Percentiles rank a stretch among this genome's conserved stretches.
Evolutionary conservation across 768 basidiomycete species (phyloP).

Genomic region (Russula sp.): DNA sequence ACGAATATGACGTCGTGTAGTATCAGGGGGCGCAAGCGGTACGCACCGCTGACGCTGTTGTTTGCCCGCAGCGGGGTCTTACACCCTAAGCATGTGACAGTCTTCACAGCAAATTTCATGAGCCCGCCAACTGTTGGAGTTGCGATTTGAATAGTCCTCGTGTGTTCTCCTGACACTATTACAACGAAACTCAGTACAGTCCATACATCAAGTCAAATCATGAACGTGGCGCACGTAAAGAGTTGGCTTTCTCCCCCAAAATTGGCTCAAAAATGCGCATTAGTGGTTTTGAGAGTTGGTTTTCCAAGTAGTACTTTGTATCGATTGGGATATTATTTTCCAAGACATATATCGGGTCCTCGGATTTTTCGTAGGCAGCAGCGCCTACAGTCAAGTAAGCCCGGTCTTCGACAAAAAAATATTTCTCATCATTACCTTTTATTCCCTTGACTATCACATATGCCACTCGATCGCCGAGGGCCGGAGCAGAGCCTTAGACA

Average conservation of each 20-base stretch:
- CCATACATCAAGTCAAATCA: not conserved
- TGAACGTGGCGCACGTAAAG: conserved; percentile 56
- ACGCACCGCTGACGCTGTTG: conserved; percentile 71
- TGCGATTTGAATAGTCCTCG: conserved; percentile 91
- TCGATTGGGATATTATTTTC: conserved; percentile 99
- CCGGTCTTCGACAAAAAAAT: not conserved
- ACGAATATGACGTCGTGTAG: conserved; percentile 2
- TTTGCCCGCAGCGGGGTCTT: conserved; percentile 79
- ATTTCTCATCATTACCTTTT: conserved; percentile 54
- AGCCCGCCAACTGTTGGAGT: conserved; percentile 95
- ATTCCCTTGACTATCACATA: conserved; percentile 98
- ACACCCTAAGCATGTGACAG: conserved; percentile 91
- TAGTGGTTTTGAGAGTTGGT: conserved; percentile 94
- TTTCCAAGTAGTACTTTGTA: conserved; percentile 96
- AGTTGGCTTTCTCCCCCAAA: conserved; percentile 84
- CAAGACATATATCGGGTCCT: conserved; percentile 94
- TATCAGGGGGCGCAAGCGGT: not conserved
- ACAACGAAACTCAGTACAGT: conserved; percentile 20
- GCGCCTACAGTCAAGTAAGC: conserved; percentile 55
- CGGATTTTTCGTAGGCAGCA: conserved; percentile 97
- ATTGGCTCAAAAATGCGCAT: conserved; percentile 99
- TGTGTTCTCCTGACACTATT: conserved; percentile 93
- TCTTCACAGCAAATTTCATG: conserved; percentile 99
- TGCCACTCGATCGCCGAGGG: conserved; percentile 97
- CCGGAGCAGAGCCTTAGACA: conserved; percentile 80